Evolutionary conservation across 148 eudicot species (phyloP).

Genomic region (Pouteria glomerata): DNA sequence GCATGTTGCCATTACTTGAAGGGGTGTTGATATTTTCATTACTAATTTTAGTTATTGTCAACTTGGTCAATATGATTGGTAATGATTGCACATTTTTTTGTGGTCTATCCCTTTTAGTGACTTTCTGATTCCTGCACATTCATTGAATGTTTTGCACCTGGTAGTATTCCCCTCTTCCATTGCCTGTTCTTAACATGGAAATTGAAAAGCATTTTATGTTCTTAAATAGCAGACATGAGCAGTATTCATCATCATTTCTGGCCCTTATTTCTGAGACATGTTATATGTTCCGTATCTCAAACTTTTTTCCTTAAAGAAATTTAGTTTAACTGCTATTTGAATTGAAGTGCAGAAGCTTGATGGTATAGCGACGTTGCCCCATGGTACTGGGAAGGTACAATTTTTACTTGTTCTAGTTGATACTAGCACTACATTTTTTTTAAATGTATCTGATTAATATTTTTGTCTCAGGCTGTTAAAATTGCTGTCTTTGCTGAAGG

Average conservation of each 20-base stretch:
- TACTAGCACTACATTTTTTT: neutral
- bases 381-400: slow-evolving; percentile 88
- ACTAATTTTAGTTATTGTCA: neutral
- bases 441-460: neutral
- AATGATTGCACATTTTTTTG: neutral
- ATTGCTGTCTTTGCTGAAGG: slow-evolving; percentile 98
- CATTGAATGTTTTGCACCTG: neutral
- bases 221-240: neutral
- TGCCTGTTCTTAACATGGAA: neutral
- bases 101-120: neutral
- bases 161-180: neutral
- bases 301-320: neutral
- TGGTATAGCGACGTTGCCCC: slow-evolving; percentile 77
- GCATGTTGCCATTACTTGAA: neutral
- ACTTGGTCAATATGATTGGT: neutral
- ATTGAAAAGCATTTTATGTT: neutral
- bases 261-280: neutral
- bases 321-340: neutral
- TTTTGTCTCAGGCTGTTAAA: slow-evolving; percentile 44
- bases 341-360: slow-evolving; percentile 69
- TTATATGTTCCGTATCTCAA: neutral
- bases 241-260: neutral
- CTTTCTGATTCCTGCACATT: neutral
- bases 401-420: slow-evolving; percentile 1
- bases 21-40: neutral